A percentile compares a stretch with the other conserved stretches of the same genome.
phyloP scores from a whole-genome alignment of 2,329 filamentous ascomycete genomes.

The Monilinia vaccinii-corymbosi region DNA sequence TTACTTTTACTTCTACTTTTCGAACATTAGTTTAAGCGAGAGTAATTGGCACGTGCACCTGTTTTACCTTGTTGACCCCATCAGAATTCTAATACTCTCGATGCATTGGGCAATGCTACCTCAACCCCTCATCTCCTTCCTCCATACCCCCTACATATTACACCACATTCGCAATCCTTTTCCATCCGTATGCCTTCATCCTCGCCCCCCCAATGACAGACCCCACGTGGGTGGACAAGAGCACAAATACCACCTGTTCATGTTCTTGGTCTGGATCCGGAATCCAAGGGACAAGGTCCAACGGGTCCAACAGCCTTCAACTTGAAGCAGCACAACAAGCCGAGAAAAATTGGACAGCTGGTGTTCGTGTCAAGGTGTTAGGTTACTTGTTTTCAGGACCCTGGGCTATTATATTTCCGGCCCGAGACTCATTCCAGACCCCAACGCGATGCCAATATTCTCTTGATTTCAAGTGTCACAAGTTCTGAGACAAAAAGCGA shows the following conservation, averaged over 20 bases:
- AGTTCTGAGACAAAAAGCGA: neutral
- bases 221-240: conserved; percentile 1
- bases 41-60: too few species aligned
- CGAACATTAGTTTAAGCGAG: too few species aligned
- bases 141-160: neutral
- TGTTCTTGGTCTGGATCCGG: neutral
- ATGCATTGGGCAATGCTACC: neutral
- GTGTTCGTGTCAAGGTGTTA: neutral
- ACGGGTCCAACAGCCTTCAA: neutral
- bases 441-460: neutral
- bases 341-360: neutral
- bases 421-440: neutral
- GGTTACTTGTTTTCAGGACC: neutral
- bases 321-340: neutral
- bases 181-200: neutral
- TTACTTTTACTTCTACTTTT: neutral
- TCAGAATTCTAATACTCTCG: neutral
- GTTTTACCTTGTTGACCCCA: neutral
- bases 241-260: neutral
- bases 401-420: neutral
- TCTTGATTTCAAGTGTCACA: neutral
- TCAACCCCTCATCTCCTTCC: neutral
- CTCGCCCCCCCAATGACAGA: neutral
- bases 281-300: neutral
- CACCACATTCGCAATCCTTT: neutral